Base-by-base conservation (phyloP, 2,329 filamentous ascomycete genomes). In the Didymella keratinophila region DNA sequence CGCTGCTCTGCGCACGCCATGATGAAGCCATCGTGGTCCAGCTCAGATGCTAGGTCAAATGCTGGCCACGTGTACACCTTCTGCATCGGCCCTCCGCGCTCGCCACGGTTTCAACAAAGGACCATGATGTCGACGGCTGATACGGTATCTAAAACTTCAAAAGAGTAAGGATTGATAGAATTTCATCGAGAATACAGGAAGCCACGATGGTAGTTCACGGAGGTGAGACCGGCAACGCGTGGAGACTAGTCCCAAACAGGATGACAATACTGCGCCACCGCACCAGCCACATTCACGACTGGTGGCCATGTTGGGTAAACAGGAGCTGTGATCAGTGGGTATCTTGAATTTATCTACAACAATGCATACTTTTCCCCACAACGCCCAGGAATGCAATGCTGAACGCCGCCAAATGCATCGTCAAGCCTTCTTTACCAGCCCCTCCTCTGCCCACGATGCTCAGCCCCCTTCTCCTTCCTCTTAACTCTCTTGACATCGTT, bases 401-500 rank as follows among this genome's bases (percentile, higher is more conserved):
- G 7, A 14, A 23, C 14, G 10, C 32, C 32, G 12, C 16, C 16
- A n/a, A n/a, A 36, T 36, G 32, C 32, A 36, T n/a, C 6, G 32
- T 62, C 61, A 25, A 28, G 16, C 20, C 10, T 12, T 16, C 9
- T 51, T 37, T 48, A 92, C 80, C 87, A 93, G 8, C 89, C 89
- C 70, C 89, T 85, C 75, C 93, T 86, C 78, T 83, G 82, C 49
- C 87, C 86, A 76, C 90, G 87, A 72, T 90, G 87, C 79, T 92
- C 89, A 66, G 83, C 79, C 0, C 90, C 89, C 76, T 86, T 91
- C 76, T 89, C 90, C 84, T 92, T 96, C 75, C 89, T 87, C 62
- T 70, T 75, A 8, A 67, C 69, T 61, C 69, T 75, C 63, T 69
- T 68, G 9, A 71, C 87, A 78, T 92, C 89, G 70, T 84, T 80